Conservation (phyloP, 179 eudicot genomes). For the Spinacia oleracea region DNA sequence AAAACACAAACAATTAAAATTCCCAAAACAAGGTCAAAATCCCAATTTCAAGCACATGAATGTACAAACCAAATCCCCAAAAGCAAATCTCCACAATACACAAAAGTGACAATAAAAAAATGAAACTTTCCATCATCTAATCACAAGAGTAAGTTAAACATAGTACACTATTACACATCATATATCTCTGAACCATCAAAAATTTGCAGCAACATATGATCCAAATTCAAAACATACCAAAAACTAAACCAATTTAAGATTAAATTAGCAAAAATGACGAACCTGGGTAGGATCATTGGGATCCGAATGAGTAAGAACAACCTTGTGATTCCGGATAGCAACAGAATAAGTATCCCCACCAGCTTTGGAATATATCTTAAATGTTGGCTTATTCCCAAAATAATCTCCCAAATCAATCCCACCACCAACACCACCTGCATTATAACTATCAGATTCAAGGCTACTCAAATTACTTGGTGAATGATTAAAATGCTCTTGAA, state of each 20-base stretch:
- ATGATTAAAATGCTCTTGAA: slow-evolving; percentile 37
- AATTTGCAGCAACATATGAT: not conserved
- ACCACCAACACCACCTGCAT: not conserved
- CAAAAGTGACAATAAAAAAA: not conserved
- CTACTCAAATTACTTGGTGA: not conserved
- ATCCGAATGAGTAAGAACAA: slow-evolving; percentile 60
- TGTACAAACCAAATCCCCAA: not conserved
- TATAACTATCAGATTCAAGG: slow-evolving; percentile 5
- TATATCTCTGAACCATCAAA: not conserved
- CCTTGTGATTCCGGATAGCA: slow-evolving; percentile 57
- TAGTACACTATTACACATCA: not conserved
- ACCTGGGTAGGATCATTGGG: slow-evolving; percentile 66
- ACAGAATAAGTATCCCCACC: slow-evolving; percentile 50
- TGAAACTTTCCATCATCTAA: not conserved
- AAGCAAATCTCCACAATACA: not conserved
- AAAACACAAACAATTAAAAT: not conserved
- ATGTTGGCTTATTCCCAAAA: slow-evolving; percentile 45
- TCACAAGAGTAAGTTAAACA: not conserved
- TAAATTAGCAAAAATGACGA: not conserved
- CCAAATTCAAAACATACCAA: not conserved
- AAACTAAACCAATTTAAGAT: not conserved
- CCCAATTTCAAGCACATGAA: not conserved
- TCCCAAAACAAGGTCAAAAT: not conserved
- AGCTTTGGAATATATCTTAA: slow-evolving; percentile 52
- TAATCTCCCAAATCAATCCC: slow-evolving; percentile 22